phyloP scores from a whole-genome alignment of 345 rosid genomes.

The Acer yangbiense region DNA sequence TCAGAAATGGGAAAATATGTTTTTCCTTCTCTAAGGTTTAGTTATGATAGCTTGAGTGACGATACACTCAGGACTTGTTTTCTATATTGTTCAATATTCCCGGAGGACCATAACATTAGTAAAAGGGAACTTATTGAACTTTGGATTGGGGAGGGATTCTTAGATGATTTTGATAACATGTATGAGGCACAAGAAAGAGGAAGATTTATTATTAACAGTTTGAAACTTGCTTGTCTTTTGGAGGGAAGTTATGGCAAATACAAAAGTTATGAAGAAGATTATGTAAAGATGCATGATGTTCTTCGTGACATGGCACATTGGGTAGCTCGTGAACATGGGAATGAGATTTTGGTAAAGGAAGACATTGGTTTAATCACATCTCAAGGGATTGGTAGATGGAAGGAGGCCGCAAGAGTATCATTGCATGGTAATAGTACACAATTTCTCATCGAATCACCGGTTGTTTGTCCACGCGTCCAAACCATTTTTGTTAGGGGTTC shows the following conservation, averaged over 20 bases:
- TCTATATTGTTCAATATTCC: neutral
- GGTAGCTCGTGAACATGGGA: neutral
- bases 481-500: neutral
- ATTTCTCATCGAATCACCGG: too few species aligned
- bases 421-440: neutral
- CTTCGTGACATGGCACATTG: conserved; percentile 14
- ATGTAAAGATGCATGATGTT: conserved; percentile 10
- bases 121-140: neutral
- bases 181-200: neutral
- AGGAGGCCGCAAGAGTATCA: neutral
- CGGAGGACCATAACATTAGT: neutral
- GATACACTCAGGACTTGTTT: neutral
- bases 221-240: neutral
- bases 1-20: neutral
- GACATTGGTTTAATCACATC: neutral
- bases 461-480: neutral
- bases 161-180: neutral
- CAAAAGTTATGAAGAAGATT: neutral
- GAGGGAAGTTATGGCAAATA: neutral
- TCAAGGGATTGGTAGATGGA: neutral
- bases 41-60: neutral
- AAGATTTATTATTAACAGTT: neutral
- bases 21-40: neutral
- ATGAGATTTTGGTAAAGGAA: neutral
- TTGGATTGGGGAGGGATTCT: neutral